Conservation (phyloP, 176 grass and related monocot genomes). For the Rhynchospora pubera region DNA sequence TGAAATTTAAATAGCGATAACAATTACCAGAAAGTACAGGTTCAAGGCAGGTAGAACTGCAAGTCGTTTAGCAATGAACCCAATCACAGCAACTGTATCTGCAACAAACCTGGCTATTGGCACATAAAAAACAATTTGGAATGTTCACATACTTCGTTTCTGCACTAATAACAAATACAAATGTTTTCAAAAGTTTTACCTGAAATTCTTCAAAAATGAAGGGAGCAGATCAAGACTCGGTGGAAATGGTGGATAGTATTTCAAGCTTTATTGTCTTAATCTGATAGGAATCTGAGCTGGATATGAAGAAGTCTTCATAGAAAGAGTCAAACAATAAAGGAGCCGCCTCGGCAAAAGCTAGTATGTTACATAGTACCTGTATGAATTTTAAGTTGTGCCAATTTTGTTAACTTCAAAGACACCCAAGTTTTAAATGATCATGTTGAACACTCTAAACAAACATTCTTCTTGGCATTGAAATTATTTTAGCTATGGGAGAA, state of each 20-base stretch:
- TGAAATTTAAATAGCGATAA: slow-evolving; percentile 22
- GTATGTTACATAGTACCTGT: too few species aligned
- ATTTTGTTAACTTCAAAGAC: too few species aligned
- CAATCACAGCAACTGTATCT: slow-evolving; percentile 88
- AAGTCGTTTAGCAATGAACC: slow-evolving; percentile 60
- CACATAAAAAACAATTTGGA: slow-evolving; percentile 23
- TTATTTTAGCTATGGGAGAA: too few species aligned
- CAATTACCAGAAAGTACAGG: slow-evolving; percentile 77
- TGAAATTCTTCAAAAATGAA: slow-evolving; percentile 90
- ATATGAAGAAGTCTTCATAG: slow-evolving; percentile 92
- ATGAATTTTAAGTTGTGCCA: too few species aligned
- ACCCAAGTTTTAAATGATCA: too few species aligned
- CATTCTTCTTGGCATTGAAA: too few species aligned
- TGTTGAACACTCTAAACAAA: too few species aligned
- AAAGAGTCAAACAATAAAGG: slow-evolving; percentile 55
- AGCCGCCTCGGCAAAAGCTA: slow-evolving; percentile 70
- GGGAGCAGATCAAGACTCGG: slow-evolving; percentile 49
- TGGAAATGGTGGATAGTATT: slow-evolving; percentile 82
- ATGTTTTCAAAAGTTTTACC: slow-evolving; percentile 33
- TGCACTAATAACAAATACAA: not conserved
- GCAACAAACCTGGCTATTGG: slow-evolving; percentile 89
- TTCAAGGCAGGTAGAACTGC: slow-evolving; percentile 43
- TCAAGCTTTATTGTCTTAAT: slow-evolving; percentile 84
- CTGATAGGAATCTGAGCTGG: slow-evolving; percentile 65
- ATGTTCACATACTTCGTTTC: not conserved